These are phyloP conservation scores for Boletus vinaceobasis DNA, from an alignment of 768 basidiomycete species.

Conservation along the genomic window DNA sequence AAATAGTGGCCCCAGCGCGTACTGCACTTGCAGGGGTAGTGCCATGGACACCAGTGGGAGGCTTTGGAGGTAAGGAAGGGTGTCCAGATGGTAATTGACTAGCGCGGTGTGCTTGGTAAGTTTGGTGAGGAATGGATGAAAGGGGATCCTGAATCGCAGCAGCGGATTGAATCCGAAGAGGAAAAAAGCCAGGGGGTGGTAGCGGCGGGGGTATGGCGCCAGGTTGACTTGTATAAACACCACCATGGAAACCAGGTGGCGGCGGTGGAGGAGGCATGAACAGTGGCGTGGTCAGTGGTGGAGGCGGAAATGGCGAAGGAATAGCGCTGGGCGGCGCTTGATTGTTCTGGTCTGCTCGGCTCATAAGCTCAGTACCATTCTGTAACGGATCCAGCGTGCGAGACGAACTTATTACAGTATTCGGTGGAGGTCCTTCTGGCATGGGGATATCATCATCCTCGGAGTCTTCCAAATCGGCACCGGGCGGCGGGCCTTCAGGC, in stretches of 20 bases:
- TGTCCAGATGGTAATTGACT: slow-evolving; percentile 36
- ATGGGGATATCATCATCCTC: slow-evolving; percentile 84
- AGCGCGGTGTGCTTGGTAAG: slow-evolving; percentile 71
- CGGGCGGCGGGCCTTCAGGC: slow-evolving; percentile 61
- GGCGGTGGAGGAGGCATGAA: slow-evolving; percentile 13
- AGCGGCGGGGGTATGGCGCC: slow-evolving; percentile 31
- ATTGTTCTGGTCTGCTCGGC: slow-evolving; percentile 4
- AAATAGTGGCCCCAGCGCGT: slow-evolving; percentile 62
- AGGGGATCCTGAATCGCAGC: slow-evolving; percentile 72
- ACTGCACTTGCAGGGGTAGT: slow-evolving; percentile 44
- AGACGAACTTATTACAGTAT: slow-evolving; percentile 20
- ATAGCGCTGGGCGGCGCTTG: not conserved
- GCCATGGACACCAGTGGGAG: slow-evolving; percentile 20
- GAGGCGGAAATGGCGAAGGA: slow-evolving; percentile 22
- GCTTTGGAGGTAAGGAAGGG: slow-evolving; percentile 45
- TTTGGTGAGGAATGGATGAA: slow-evolving; percentile 70
- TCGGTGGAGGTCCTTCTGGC: slow-evolving; percentile 78
- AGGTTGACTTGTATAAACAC: slow-evolving; percentile 5
- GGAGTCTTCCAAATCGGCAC: slow-evolving; percentile 34
- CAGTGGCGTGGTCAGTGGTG: slow-evolving; percentile 19
- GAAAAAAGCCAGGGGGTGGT: slow-evolving; percentile 67
- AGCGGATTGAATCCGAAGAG: slow-evolving; percentile 47
- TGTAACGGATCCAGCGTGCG: not conserved
- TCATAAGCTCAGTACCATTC: not conserved
- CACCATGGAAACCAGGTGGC: slow-evolving; percentile 11